Evolutionary conservation across 176 grass and related monocot genomes (phyloP).

Genomic region (Thalia dealbata): DNA sequence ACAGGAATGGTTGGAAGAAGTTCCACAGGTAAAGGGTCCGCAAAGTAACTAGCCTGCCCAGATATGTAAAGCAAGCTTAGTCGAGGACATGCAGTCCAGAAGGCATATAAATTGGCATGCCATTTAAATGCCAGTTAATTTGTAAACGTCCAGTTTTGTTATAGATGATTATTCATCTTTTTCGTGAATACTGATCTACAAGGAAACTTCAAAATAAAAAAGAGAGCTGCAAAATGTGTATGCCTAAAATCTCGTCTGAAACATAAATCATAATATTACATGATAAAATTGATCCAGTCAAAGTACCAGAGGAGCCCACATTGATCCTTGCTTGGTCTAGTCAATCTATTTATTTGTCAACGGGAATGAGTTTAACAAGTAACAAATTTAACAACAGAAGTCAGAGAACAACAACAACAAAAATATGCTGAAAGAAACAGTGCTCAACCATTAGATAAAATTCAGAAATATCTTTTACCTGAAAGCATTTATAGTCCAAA

Average conservation of each 20-base stretch:
- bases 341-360: background rate
- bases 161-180: no score
- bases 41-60: conserved; percentile 57
- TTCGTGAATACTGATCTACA: no score
- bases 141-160: no score
- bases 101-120: background rate
- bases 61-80: conserved; percentile 10
- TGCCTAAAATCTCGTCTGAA: no score
- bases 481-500: conserved; percentile 30
- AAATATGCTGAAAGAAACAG: background rate
- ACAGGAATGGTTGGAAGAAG: conserved; percentile 29
- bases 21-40: conserved; percentile 56
- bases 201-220: no score
- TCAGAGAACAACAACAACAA: background rate
- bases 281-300: no score
- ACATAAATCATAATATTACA: no score
- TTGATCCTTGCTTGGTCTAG: background rate
- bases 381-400: no score
- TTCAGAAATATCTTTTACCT: conserved; percentile 23
- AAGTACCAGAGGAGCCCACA: no score
- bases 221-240: no score
- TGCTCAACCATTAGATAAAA: background rate
- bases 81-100: background rate
- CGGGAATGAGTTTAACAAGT: background rate
- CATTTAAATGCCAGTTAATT: no score